Percentiles rank a stretch among this genome's conserved stretches.
phyloP scores from a whole-genome alignment of 306 rosid species.

The Morella rubra region DNA sequence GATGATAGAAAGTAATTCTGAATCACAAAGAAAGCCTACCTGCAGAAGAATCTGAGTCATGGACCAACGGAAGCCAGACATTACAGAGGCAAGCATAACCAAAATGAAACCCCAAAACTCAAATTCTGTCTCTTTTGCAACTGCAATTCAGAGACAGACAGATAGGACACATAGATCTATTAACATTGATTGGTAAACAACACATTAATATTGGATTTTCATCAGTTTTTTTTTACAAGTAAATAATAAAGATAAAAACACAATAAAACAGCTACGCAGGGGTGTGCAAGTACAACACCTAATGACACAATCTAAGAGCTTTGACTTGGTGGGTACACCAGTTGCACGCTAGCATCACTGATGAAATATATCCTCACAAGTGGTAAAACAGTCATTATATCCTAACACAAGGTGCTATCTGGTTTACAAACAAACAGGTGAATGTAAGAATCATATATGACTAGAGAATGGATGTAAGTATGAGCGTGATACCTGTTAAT shows the following conservation, averaged over 20 bases:
- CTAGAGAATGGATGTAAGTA: conserved; percentile 2
- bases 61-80: conserved; percentile 94
- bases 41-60: conserved; percentile 98
- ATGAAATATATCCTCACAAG: not conserved
- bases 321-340: not conserved
- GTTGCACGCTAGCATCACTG: not conserved
- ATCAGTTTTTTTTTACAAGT: not conserved
- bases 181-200: not conserved
- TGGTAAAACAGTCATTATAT: not conserved
- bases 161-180: conserved; percentile 27
- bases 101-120: conserved; percentile 72
- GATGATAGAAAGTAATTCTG: conserved; percentile 2
- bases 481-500: conserved; percentile 65
- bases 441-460: conserved; percentile 21
- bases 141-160: conserved; percentile 36
- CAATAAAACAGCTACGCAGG: no score
- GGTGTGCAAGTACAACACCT: no score
- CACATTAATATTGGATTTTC: conserved; percentile 20
- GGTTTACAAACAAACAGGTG: conserved; percentile 17
- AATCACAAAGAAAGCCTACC: conserved; percentile 45
- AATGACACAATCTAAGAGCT: not conserved
- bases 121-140: conserved; percentile 85
- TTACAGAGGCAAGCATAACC: conserved; percentile 99
- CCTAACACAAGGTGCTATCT: conserved; percentile 5
- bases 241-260: no score